Percentiles rank a stretch among this genome's conserved stretches.
Evolutionary conservation across 345 rosid species (phyloP).

Genomic region (Salix koriyanagi): DNA sequence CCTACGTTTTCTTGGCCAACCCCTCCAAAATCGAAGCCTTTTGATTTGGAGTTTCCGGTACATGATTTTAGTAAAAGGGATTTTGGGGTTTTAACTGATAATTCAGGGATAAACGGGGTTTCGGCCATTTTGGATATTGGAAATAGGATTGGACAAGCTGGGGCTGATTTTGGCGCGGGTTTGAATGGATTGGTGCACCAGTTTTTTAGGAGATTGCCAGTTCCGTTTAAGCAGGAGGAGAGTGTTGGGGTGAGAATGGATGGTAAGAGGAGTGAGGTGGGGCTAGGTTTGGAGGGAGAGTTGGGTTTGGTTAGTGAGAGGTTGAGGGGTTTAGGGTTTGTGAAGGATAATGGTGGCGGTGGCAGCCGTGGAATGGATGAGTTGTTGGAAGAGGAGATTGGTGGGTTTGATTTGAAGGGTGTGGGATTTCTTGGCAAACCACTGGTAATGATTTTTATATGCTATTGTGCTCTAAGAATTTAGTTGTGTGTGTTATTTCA

Average conservation of each 20-base stretch:
- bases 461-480: background rate
- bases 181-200: slow-evolving; percentile 76
- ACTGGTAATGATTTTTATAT: slow-evolving; percentile 46
- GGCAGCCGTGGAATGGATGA: slow-evolving; percentile 19
- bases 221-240: slow-evolving; percentile 65
- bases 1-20: slow-evolving; percentile 68
- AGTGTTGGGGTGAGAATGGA: slow-evolving; percentile 18
- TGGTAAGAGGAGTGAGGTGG: slow-evolving; percentile 26
- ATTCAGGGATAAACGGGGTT: slow-evolving; percentile 53
- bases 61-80: slow-evolving; percentile 42
- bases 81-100: slow-evolving; percentile 40
- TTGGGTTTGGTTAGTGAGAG: slow-evolving; percentile 40
- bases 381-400: slow-evolving; percentile 43
- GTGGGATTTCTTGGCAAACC: slow-evolving; percentile 53
- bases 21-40: slow-evolving; percentile 52
- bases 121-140: slow-evolving; percentile 70
- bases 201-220: slow-evolving; percentile 63
- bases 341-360: slow-evolving; percentile 28
- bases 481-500: background rate
- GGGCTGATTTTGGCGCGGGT: slow-evolving; percentile 76
- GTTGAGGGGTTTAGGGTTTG: slow-evolving; percentile 38
- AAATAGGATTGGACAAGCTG: slow-evolving; percentile 78
- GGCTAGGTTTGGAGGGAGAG: slow-evolving; percentile 31
- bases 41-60: slow-evolving; percentile 64
- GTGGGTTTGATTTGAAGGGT: slow-evolving; percentile 50